phyloP scores from a whole-genome alignment of 2,329 filamentous ascomycete genomes.

The Claviceps sorghi region DNA sequence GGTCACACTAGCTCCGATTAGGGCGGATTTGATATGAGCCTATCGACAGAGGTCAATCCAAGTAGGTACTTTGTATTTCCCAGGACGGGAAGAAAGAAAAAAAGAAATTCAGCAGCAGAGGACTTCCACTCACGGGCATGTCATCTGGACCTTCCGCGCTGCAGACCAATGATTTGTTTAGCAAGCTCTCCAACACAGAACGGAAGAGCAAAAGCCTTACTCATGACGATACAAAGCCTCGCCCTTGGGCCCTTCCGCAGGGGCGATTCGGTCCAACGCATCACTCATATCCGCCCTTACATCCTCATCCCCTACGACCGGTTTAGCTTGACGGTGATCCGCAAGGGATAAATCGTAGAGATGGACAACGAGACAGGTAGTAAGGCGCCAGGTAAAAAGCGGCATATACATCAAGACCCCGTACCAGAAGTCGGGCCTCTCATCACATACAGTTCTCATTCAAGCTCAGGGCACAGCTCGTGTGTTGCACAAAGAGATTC shows the following conservation, averaged over 20 bases:
- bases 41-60: slow-evolving; percentile 17
- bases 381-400: too few species aligned
- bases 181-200: background rate
- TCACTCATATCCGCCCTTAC: slow-evolving; percentile 92
- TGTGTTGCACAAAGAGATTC: slow-evolving; percentile 91
- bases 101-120: background rate
- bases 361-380: background rate
- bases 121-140: slow-evolving; percentile 57
- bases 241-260: slow-evolving; percentile 57
- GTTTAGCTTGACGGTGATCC: background rate
- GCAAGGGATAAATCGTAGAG: background rate
- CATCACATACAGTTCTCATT: slow-evolving; percentile 64
- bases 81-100: background rate
- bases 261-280: slow-evolving; percentile 78
- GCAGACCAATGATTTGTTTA: background rate
- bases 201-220: slow-evolving; percentile 11
- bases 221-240: slow-evolving; percentile 65
- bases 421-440: background rate
- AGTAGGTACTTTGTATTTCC: background rate
- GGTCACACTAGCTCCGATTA: slow-evolving; percentile 78
- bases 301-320: slow-evolving; percentile 46
- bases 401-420: background rate
- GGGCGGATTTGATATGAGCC: slow-evolving; percentile 84
- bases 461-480: slow-evolving; percentile 73
- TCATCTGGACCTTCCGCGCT: slow-evolving; percentile 79